Percentiles rank a stretch among this genome's conserved stretches.
Evolutionary conservation across 768 basidiomycete genomes (phyloP).

Genomic region (Neoboletus brunneissimus): DNA sequence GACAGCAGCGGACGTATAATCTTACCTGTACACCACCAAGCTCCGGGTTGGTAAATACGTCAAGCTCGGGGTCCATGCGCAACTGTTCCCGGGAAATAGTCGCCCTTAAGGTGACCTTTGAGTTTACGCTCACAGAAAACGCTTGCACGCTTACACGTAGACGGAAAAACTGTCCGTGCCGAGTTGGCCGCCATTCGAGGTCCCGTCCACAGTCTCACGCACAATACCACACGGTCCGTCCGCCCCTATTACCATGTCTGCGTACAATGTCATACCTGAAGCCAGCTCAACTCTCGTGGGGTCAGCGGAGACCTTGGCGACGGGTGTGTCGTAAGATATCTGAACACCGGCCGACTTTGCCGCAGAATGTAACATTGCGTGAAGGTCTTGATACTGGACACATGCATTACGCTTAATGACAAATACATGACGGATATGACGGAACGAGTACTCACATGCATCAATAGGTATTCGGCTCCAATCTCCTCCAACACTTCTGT

Average conservation of each 20-base stretch:
- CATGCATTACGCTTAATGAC: neutral
- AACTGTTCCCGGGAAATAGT: slow-evolving; percentile 41
- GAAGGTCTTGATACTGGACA: slow-evolving; percentile 50
- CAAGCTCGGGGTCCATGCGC: slow-evolving; percentile 39
- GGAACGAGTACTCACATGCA: slow-evolving; percentile 38
- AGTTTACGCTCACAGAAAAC: neutral
- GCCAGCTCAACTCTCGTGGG: slow-evolving; percentile 34
- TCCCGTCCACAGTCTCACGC: slow-evolving; percentile 30
- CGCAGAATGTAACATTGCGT: slow-evolving; percentile 43
- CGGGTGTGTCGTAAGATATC: slow-evolving; percentile 41
- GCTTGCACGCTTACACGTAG: slow-evolving; percentile 39
- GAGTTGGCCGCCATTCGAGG: slow-evolving; percentile 23
- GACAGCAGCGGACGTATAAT: neutral
- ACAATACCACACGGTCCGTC: slow-evolving; percentile 51
- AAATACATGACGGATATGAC: neutral
- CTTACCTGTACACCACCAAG: slow-evolving; percentile 16
- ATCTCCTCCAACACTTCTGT: slow-evolving; percentile 45
- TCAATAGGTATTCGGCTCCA: slow-evolving; percentile 46
- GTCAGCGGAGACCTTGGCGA: slow-evolving; percentile 31
- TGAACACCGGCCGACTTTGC: slow-evolving; percentile 46
- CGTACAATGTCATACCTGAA: slow-evolving; percentile 41
- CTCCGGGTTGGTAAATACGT: slow-evolving; percentile 16
- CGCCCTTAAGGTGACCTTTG: slow-evolving; percentile 28
- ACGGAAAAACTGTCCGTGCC: slow-evolving; percentile 30
- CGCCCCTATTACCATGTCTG: slow-evolving; percentile 56